Conservation (phyloP, 352 stramenopile genomes). For the Phytophthora gonapodyides region DNA sequence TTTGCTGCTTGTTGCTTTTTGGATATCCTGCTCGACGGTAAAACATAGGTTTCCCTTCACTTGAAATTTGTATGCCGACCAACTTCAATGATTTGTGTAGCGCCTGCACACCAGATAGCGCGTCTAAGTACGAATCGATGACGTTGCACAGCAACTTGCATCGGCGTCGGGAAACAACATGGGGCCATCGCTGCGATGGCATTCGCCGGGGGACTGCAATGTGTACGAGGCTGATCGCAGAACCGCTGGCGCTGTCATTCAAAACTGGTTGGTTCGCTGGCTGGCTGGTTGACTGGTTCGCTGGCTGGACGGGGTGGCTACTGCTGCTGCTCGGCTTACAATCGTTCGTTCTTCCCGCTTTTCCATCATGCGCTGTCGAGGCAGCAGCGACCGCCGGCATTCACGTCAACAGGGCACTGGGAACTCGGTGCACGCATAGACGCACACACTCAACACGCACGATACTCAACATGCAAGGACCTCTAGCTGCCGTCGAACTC, state of each 20-base stretch:
- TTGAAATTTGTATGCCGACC: slow-evolving; percentile 14
- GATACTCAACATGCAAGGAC: slow-evolving; percentile 30
- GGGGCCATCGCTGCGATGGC: too few species aligned
- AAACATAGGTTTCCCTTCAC: slow-evolving; percentile 7
- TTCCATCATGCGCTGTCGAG: neutral
- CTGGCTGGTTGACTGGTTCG: slow-evolving; percentile 8
- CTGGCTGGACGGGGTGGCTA: too few species aligned
- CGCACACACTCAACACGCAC: slow-evolving; percentile 26
- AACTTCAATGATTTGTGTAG: slow-evolving; percentile 25
- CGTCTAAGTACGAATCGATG: too few species aligned
- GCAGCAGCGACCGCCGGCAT: neutral
- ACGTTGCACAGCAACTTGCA: too few species aligned
- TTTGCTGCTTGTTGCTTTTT: slow-evolving; percentile 16
- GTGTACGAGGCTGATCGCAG: slow-evolving; percentile 16
- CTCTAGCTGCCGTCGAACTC: slow-evolving; percentile 15
- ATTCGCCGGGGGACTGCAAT: too few species aligned
- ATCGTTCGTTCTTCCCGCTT: neutral
- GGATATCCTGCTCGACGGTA: slow-evolving; percentile 19
- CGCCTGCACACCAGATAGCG: too few species aligned
- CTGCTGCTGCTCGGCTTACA: neutral
- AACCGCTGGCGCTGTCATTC: slow-evolving; percentile 24
- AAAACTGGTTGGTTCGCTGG: slow-evolving; percentile 17
- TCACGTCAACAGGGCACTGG: slow-evolving; percentile 21
- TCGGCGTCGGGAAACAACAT: too few species aligned
- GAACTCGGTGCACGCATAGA: slow-evolving; percentile 16